Percentiles rank a stretch among this genome's conserved stretches.
phyloP scores from a whole-genome alignment of 257 asterid species.

The Penstemon davidsonii region DNA sequence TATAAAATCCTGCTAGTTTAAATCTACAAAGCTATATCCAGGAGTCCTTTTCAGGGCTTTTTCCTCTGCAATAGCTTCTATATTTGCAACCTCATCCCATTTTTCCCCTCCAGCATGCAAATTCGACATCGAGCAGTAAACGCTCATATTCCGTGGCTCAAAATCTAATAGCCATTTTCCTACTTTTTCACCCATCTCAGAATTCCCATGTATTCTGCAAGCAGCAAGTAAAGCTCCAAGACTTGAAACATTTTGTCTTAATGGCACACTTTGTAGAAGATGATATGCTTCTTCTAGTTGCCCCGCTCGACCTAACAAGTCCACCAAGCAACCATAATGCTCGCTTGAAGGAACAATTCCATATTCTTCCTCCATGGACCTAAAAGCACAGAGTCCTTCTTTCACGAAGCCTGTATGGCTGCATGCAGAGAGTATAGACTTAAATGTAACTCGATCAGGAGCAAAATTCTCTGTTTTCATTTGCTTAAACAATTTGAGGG shows the following conservation, averaged over 20 bases:
- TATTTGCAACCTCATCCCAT: slow-evolving; percentile 49
- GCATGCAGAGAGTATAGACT: slow-evolving; percentile 58
- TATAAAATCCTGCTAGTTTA: slow-evolving; percentile 17
- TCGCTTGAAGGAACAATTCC: slow-evolving; percentile 48
- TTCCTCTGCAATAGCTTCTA: slow-evolving; percentile 41
- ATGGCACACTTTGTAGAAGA: slow-evolving; percentile 33
- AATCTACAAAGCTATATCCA: slow-evolving; percentile 53
- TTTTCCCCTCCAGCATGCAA: slow-evolving; percentile 50
- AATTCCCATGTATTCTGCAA: slow-evolving; percentile 50
- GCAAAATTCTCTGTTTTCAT: slow-evolving; percentile 36
- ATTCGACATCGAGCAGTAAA: slow-evolving; percentile 50
- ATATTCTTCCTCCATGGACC: slow-evolving; percentile 47
- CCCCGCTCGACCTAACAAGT: slow-evolving; percentile 59
- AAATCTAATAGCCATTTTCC: slow-evolving; percentile 46
- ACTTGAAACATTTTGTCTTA: slow-evolving; percentile 33
- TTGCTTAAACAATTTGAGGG: slow-evolving; percentile 39
- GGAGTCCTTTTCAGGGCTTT: slow-evolving; percentile 47
- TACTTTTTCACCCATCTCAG: slow-evolving; percentile 41
- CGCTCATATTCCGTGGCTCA: slow-evolving; percentile 43
- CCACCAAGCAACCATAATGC: slow-evolving; percentile 67
- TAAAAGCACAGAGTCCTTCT: slow-evolving; percentile 45
- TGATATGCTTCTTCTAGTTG: slow-evolving; percentile 48
- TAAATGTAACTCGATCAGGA: slow-evolving; percentile 56
- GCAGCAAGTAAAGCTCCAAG: slow-evolving; percentile 58
- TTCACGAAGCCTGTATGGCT: slow-evolving; percentile 54